phyloP scores from a whole-genome alignment of 2,329 filamentous ascomycete genomes.

The Colletotrichum filicis region DNA sequence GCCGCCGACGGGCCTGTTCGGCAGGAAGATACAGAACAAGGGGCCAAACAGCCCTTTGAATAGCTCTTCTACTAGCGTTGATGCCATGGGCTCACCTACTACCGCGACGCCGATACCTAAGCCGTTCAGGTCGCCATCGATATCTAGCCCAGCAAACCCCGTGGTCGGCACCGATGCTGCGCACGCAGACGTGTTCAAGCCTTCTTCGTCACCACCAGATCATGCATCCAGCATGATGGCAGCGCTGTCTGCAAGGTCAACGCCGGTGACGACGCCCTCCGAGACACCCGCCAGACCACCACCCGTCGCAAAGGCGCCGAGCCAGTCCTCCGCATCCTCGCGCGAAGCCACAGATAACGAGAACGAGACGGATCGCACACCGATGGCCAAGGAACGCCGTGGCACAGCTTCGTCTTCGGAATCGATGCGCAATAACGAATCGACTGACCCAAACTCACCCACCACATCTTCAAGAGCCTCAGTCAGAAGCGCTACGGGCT shows the following conservation, averaged over 20 bases:
- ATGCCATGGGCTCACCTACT: constrained; percentile 51
- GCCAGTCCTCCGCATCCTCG: constrained; percentile 62
- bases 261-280: constrained; percentile 57
- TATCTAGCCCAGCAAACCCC: constrained; percentile 71
- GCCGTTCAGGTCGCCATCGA: constrained; percentile 63
- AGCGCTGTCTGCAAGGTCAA: constrained; percentile 71
- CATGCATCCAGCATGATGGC: constrained; percentile 75
- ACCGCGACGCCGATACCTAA: constrained; percentile 43
- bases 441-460: constrained; percentile 43
- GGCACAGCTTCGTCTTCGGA: constrained; percentile 52
- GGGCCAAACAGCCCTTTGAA: constrained; percentile 44
- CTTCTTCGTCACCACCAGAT: constrained; percentile 65
- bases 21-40: constrained; percentile 57
- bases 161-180: constrained; percentile 74
- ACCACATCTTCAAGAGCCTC: constrained; percentile 43
- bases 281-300: constrained; percentile 48
- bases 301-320: constrained; percentile 52
- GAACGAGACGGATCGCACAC: constrained; percentile 43
- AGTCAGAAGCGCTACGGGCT: constrained; percentile 52
- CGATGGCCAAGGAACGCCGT: constrained; percentile 44
- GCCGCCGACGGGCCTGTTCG: constrained; percentile 57
- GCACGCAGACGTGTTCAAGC: constrained; percentile 72
- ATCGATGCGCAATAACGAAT: constrained; percentile 43
- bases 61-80: constrained; percentile 60
- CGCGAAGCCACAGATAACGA: constrained; percentile 55